Base-by-base conservation (phyloP, 257 asterid species). In the Solanum megistacrolobum region DNA sequence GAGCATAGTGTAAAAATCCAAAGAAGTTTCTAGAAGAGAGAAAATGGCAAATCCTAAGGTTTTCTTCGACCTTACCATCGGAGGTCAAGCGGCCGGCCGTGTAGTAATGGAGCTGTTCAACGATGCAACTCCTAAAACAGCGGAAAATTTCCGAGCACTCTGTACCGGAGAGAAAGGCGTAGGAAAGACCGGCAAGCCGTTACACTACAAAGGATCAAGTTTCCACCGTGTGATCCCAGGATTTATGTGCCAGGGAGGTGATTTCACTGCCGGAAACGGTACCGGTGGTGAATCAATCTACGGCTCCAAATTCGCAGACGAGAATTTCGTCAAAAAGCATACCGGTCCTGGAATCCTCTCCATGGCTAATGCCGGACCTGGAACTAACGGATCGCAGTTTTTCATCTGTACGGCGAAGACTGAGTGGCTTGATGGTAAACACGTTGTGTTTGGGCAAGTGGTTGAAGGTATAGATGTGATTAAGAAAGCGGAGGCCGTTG, bases 271-370 rank as follows among this genome's bases (percentile, higher is more conserved):
- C 7, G 96, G 98, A 16, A 92, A 93, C 83, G 98, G 98, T 14
- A 94, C 96, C 68, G 98, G 98, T 0, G 98, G 96, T 8, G 98
- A 95, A 71, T 94, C 98, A 72, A 95, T 95, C 90, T 95, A 92
- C 92, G 98, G 98, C 3, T 1, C 90, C 2, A 95, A 93, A 75
- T 95, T 95, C 84, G 82, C 86, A 1, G 96, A 95, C 68, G 98
- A 95, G 93, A 95, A 94, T 88, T 95, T 95, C 90, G 31, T 84
- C 14, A 86, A 46, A 92, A 94, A 91, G 88, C 98, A 95, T 89
- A 93, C 93, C 0, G 95, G 98, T 0, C 93, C 95, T 12, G 98
- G 98, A 18, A 58, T 95, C 14, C 74, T 95, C 48, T 95, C 98
- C 23, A 95, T 95, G 98, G 98, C 98, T 2, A 93, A 94, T 58